phyloP scores from a whole-genome alignment of 176 grass and related monocot species.

The Rhipidocladum racemiflorum region DNA sequence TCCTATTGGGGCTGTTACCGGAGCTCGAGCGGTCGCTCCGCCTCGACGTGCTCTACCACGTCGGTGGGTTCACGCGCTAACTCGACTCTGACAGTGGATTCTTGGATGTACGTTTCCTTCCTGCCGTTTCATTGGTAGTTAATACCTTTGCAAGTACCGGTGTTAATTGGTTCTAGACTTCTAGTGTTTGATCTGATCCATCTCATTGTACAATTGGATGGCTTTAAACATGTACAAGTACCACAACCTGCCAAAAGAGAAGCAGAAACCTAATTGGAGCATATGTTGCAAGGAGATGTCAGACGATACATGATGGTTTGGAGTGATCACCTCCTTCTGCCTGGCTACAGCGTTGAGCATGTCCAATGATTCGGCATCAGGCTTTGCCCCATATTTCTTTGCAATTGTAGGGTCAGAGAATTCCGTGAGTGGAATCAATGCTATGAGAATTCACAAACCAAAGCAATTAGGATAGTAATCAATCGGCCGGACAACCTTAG shows the following conservation, averaged over 20 bases:
- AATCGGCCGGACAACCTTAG: background rate
- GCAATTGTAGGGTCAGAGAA: conserved; percentile 46
- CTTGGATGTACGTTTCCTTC: too few species aligned
- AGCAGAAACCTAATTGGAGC: background rate
- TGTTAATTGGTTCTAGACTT: too few species aligned
- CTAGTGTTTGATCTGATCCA: too few species aligned
- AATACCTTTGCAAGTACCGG: too few species aligned
- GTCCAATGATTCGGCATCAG: conserved; percentile 83
- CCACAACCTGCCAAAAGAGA: conserved; percentile 45
- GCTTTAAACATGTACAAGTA: too few species aligned
- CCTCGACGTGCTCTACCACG: conserved; percentile 90
- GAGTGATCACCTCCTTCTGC: conserved; percentile 64
- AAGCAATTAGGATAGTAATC: background rate
- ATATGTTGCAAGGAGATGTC: background rate
- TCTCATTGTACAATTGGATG: too few species aligned
- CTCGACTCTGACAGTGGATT: conserved; percentile 67
- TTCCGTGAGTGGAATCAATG: conserved; percentile 71
- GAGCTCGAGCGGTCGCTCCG: conserved; percentile 61
- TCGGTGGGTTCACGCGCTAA: conserved; percentile 77
- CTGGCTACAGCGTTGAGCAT: conserved; percentile 63
- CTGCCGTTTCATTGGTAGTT: too few species aligned
- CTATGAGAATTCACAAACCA: conserved; percentile 32
- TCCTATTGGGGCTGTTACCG: conserved; percentile 81
- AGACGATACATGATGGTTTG: background rate
- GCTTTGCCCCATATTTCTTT: conserved; percentile 84